phyloP scores from a whole-genome alignment of 495 filamentous ascomycete species.

The Podospora anserina region DNA sequence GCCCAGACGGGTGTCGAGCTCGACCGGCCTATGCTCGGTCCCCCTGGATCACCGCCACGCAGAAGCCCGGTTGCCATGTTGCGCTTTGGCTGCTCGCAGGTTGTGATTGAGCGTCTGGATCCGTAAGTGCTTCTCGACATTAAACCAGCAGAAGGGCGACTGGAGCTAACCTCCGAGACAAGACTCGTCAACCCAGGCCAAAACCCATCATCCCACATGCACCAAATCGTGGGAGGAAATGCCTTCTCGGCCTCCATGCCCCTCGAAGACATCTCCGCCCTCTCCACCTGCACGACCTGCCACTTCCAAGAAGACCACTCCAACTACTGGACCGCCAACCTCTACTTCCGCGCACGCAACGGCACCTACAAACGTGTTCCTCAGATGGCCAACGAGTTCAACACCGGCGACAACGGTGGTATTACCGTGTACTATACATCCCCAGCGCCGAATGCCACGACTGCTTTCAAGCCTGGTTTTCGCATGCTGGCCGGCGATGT shows the following conservation, averaged over 20 bases:
- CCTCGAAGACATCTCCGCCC: constrained; percentile 28
- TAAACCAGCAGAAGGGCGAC: no score
- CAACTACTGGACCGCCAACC: constrained; percentile 46
- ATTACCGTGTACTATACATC: constrained; percentile 46
- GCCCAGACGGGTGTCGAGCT: constrained; percentile 2
- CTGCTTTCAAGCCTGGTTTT: constrained; percentile 54
- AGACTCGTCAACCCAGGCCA: constrained; percentile 29
- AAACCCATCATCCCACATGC: constrained; percentile 25
- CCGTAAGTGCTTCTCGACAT: constrained; percentile 14
- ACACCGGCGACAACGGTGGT: constrained; percentile 31
- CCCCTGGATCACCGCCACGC: neutral
- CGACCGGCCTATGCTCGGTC: neutral
- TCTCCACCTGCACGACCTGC: constrained; percentile 36
- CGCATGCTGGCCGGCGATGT: constrained; percentile 72
- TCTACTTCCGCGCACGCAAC: constrained; percentile 41
- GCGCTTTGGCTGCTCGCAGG: constrained; percentile 56
- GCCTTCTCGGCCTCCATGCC: constrained; percentile 27
- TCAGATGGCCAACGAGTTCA: constrained; percentile 24
- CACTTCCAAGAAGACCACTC: constrained; percentile 38
- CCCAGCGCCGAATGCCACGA: constrained; percentile 37
- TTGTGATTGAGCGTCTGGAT: constrained; percentile 28
- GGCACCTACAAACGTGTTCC: constrained; percentile 39
- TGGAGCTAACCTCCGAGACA: no score
- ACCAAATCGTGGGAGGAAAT: constrained; percentile 30
- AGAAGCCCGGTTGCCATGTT: constrained; percentile 35